Conservation (phyloP, 306 rosid genomes). For the Glycine latifolia region DNA sequence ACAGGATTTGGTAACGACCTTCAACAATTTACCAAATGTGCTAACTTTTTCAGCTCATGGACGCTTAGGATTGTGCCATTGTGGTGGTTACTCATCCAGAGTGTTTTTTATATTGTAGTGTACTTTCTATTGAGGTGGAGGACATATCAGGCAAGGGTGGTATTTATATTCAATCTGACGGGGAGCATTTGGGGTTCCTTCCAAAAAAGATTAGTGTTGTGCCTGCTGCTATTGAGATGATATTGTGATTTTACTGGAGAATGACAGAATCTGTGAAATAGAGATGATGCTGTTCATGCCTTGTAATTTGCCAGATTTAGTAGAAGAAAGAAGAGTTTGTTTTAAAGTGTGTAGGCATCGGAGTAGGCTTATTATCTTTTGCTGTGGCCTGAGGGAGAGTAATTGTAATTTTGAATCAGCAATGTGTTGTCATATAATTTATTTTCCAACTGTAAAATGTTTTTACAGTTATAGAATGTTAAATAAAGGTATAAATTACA, state of each 20-base stretch:
- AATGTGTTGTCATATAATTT: slow-evolving; percentile 15
- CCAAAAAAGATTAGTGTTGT: slow-evolving; percentile 76
- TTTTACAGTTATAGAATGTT: slow-evolving; percentile 32
- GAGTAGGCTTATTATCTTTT: slow-evolving; percentile 21
- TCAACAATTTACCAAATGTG: slow-evolving; percentile 8
- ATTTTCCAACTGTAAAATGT: slow-evolving; percentile 21
- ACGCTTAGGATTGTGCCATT: slow-evolving; percentile 25
- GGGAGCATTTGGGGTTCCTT: slow-evolving; percentile 90
- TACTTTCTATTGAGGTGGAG: slow-evolving; percentile 77
- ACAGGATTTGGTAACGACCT: neutral
- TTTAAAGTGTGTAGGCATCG: slow-evolving; percentile 1
- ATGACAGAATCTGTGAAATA: slow-evolving; percentile 4
- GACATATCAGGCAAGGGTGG: slow-evolving; percentile 68
- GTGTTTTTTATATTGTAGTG: slow-evolving; percentile 53
- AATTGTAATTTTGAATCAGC: slow-evolving; percentile 32
- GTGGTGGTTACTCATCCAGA: slow-evolving; percentile 39
- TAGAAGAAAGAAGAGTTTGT: slow-evolving; percentile 39
- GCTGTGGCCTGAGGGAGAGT: neutral
- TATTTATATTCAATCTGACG: slow-evolving; percentile 87
- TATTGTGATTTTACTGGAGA: slow-evolving; percentile 56
- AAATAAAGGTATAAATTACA: slow-evolving; percentile 18
- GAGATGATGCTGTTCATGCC: slow-evolving; percentile 28
- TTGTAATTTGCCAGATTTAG: slow-evolving; percentile 31
- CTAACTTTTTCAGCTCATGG: neutral
- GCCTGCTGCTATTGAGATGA: slow-evolving; percentile 89